A percentile compares a stretch with the other conserved stretches of the same genome.
phyloP scores from a whole-genome alignment of 495 filamentous ascomycete genomes.

The Pseudomonodictys pantanalensis region DNA sequence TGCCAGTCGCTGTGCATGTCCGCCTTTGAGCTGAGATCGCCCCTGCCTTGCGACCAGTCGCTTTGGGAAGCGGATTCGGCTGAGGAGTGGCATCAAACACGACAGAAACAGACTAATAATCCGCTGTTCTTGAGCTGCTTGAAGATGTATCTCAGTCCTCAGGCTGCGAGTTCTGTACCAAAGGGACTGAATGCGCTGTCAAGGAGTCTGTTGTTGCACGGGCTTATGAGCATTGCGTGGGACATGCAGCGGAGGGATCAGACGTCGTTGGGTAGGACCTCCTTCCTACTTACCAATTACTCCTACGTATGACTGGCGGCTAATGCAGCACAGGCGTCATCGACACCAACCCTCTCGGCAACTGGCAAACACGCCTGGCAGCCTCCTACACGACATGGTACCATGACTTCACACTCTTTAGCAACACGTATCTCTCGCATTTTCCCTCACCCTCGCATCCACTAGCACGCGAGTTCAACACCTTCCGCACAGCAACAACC shows the following conservation, averaged over 20 bases:
- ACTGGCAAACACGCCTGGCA: constrained; percentile 51
- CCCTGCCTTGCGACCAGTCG: constrained; percentile 47
- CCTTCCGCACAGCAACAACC: constrained; percentile 45
- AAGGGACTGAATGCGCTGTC: constrained; percentile 50
- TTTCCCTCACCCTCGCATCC: not conserved
- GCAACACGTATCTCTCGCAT: constrained; percentile 31
- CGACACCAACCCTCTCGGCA: constrained; percentile 44
- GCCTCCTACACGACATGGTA: constrained; percentile 55
- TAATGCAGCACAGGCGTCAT: constrained; percentile 8
- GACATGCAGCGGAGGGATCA: constrained; percentile 57
- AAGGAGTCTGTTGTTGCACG: constrained; percentile 50
- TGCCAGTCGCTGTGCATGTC: constrained; percentile 60
- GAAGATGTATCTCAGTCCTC: constrained; percentile 52
- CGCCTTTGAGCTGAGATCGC: constrained; percentile 53
- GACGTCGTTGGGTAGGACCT: constrained; percentile 44
- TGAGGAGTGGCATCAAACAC: constrained; percentile 46
- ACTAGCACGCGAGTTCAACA: constrained; percentile 40
- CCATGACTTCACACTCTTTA: constrained; percentile 51
- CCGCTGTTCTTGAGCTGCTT: constrained; percentile 49
- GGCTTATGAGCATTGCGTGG: constrained; percentile 56
- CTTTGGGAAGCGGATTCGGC: constrained; percentile 54
- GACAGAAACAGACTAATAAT: constrained; percentile 34
- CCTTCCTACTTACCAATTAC: constrained; percentile 25
- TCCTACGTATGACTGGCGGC: no score
- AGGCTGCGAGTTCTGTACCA: constrained; percentile 31